These are phyloP conservation scores for Pseudoscleropodium purum DNA, from an alignment of 225 moss, liverwort and hornwort genomes.

Conservation along the genomic window DNA sequence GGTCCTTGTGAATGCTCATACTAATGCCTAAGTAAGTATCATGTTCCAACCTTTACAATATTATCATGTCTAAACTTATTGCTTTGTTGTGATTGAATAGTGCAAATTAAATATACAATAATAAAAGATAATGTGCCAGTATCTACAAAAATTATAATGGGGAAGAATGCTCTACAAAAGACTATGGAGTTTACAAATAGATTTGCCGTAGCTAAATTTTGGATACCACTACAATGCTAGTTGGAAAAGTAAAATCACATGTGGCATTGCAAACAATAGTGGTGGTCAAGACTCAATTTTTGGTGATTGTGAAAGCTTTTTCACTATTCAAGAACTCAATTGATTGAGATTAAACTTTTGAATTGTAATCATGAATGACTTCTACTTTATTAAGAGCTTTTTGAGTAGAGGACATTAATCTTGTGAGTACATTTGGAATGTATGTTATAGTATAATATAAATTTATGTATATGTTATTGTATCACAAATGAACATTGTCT, in stretches of 20 bases:
- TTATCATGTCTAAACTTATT: neutral
- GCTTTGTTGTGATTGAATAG: neutral
- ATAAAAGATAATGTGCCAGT: neutral
- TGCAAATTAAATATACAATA: neutral
- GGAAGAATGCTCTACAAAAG: fast-evolving
- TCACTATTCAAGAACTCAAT: neutral
- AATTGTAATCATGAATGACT: neutral
- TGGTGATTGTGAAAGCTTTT: neutral
- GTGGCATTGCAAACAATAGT: fast-evolving
- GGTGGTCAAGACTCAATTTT: neutral
- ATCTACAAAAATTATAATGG: neutral
- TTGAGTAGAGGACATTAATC: fast-evolving
- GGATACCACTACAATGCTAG: fast-evolving
- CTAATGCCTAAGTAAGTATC: neutral
- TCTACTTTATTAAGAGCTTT: neutral
- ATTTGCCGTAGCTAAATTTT: neutral
- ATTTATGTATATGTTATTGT: neutral
- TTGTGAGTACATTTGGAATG: neutral
- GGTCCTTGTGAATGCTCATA: neutral
- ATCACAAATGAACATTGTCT: neutral
- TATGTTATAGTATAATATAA: neutral
- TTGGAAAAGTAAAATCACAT: neutral
- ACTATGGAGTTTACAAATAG: neutral
- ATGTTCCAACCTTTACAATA: neutral
- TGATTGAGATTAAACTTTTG: neutral